Percentiles rank a stretch among this genome's conserved stretches.
phyloP scores from a whole-genome alignment of 2,329 filamentous ascomycete genomes.

The Rutstroemia sp. region DNA sequence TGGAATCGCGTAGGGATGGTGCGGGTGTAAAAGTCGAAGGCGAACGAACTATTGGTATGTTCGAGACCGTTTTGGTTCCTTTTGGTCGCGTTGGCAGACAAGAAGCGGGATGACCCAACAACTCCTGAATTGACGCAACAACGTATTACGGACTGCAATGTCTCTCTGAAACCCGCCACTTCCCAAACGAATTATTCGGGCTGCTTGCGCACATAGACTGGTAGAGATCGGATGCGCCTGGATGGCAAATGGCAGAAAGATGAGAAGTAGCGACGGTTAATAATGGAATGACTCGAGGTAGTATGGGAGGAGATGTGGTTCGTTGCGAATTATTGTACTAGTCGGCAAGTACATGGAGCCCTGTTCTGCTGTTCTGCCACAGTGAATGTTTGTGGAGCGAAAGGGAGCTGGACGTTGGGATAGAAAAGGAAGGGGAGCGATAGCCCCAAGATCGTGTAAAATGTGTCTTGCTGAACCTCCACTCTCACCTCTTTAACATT shows the following conservation, averaged over 20 bases:
- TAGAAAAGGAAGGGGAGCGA: conserved; percentile 3
- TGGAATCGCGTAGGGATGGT: conserved; percentile 2
- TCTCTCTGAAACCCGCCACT: not conserved
- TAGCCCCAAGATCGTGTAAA: not conserved
- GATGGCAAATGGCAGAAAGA: conserved; percentile 5
- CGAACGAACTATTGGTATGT: conserved; percentile 2
- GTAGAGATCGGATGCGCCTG: conserved; percentile 15
- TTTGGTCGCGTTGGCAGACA: not conserved
- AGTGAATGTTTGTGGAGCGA: conserved; percentile 14
- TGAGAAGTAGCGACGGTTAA: conserved; percentile 10
- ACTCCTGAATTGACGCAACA: not conserved
- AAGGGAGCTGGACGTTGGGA: conserved; percentile 8
- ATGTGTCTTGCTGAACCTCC: conserved; percentile 9
- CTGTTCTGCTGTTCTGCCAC: conserved; percentile 9
- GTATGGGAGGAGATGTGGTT: not conserved
- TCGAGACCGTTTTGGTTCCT: conserved; percentile 1
- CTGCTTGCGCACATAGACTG: conserved; percentile 7
- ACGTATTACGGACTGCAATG: not conserved
- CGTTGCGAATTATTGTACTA: not conserved
- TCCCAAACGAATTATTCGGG: conserved; percentile 5
- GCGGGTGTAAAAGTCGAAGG: conserved; percentile 3
- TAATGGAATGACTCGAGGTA: conserved; percentile 5
- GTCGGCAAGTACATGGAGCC: conserved; percentile 20
- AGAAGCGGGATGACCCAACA: not conserved
- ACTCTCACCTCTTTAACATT: conserved; percentile 20